Evolutionary conservation across 164 flowering plant genomes (phyloP), one percentile per base, ranked within the genome.

Genomic region (Aristolochia contorta): DNA sequence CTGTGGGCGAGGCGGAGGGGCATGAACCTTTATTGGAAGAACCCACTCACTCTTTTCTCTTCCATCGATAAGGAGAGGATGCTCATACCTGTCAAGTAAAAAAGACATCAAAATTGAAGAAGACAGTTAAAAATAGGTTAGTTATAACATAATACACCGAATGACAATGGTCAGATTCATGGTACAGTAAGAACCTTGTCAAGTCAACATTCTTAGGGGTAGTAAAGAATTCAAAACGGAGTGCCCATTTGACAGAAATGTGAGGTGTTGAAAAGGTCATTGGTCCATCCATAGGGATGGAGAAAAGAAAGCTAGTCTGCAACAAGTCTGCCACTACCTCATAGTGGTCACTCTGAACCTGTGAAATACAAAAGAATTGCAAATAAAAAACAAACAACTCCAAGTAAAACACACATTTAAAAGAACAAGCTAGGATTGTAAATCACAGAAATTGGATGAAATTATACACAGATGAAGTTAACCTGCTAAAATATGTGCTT

Each of bases 251-350:
- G 61, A 94, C 89, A 18, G 97, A 82, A 72, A 86, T 84, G 68
- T 72, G 85, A 16, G 84, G 85, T 37, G 99, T 94, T 52, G 96
- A 79, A 73, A 94, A 91, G 14, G 92, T 82, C 97, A 91, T 88
- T 6, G 99, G 97, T 51, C 99, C 99, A 77, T 94, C 99, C 80
- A 80, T 82, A 22, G 97, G 99, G 73, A 94, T 78, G 48, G 97
- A 88, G 64, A 91, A 91, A 32, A 94, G 86, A 76, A 94, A 91
- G 80, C 97, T 86, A 56, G 96, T 84, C 71, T 91, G 96, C 49
- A 91, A 67, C 78, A 94, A 74, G 79, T 94, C 99, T 27, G 96
- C 95, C 74, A 94, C 97, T 67, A 91, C 87, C 72, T 94, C 95
- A 64, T 94, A 79, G 72, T 85, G 83, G 73, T 93, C 99, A 52